These are phyloP conservation scores for Populus ilicifolia DNA, from an alignment of 345 rosid species.

Conservation along the genomic window DNA sequence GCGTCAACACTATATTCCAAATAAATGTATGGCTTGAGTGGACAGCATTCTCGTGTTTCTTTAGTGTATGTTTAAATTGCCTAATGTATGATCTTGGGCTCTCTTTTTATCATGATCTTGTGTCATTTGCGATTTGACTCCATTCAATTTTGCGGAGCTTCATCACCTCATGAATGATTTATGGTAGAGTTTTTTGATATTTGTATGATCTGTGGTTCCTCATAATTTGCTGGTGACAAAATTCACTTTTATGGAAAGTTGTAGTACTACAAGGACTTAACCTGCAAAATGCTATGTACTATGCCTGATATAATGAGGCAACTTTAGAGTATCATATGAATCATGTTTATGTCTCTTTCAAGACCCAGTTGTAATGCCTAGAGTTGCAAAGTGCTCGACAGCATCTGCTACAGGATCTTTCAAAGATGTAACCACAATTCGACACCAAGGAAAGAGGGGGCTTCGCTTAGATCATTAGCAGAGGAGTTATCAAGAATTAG, in stretches of 20 bases:
- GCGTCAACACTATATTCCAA: background rate
- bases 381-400: background rate
- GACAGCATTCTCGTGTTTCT: background rate
- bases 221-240: background rate
- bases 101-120: background rate
- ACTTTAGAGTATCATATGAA: background rate
- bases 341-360: background rate
- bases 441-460: background rate
- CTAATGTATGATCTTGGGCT: background rate
- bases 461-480: background rate
- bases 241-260: background rate
- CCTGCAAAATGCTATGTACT: background rate
- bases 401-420: background rate
- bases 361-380: background rate
- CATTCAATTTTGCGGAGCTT: background rate
- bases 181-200: background rate
- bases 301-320: background rate
- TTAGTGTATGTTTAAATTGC: background rate
- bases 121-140: background rate
- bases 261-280: background rate
- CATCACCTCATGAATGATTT: background rate
- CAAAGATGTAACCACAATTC: background rate
- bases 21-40: background rate
- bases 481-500: background rate
- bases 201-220: background rate